A percentile compares a stretch with the other conserved stretches of the same genome.
Evolutionary conservation across 176 grass and related monocot species (phyloP).

Genomic region (Sorghum bicolor): Sorghum_bicolor_NCBIv3 NC_012875.2:49605001-49605500

Average conservation of each 20-base stretch:
- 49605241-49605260: not conserved
- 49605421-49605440: not conserved
- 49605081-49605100: constrained; percentile 24
- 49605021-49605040: not conserved
- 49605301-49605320: not conserved
- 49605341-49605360: not conserved
- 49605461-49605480: not conserved
- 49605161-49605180: not conserved
- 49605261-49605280: not conserved
- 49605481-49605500: not conserved
- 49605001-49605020: not conserved
- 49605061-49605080: constrained; percentile 26
- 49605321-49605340: not conserved
- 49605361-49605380: not conserved
- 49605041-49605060: not conserved
- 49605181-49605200: not conserved
- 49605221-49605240: constrained; percentile 23
- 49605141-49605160: not conserved
- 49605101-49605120: not conserved
- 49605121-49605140: not conserved
- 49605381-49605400: not conserved
- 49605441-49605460: not conserved
- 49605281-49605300: not conserved
- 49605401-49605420: constrained; percentile 33
- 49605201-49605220: not conserved